These are phyloP conservation scores for Euryodendron excelsum DNA, from an alignment of 148 eudicot genomes.

Conservation along the genomic window DNA sequence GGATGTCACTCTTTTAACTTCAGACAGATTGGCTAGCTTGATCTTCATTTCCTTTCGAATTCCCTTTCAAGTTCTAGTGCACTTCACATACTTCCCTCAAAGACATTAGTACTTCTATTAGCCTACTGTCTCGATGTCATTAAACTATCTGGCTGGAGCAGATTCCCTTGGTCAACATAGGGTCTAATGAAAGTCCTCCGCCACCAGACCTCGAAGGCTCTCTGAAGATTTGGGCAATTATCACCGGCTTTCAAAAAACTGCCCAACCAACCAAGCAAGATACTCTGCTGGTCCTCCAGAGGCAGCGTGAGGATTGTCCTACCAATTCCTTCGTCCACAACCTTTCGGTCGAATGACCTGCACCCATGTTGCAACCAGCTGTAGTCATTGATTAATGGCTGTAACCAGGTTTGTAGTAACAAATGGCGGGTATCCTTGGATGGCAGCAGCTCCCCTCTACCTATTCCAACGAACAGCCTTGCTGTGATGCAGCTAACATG, in stretches of 20 bases:
- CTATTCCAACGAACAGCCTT: conserved; percentile 85
- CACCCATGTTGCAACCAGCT: conserved; percentile 85
- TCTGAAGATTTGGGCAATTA: conserved; percentile 84
- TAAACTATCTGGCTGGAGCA: conserved; percentile 33
- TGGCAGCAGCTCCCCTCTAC: conserved; percentile 81
- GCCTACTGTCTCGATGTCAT: conserved; percentile 23
- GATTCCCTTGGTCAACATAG: conserved; percentile 47
- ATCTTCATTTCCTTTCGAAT: too few species aligned
- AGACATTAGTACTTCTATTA: conserved; percentile 12
- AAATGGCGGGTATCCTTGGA: conserved; percentile 67
- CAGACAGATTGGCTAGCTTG: background rate
- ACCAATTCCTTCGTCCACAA: conserved; percentile 93
- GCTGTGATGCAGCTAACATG: conserved; percentile 72
- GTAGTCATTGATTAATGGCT: conserved; percentile 84
- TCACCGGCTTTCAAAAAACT: conserved; percentile 73
- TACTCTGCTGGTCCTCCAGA: conserved; percentile 84
- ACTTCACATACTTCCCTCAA: conserved; percentile 21
- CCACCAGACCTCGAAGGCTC: conserved; percentile 99
- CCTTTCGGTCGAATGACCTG: conserved; percentile 76
- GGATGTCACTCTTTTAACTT: conserved; percentile 5
- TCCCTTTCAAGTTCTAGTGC: background rate
- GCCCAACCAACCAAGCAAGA: conserved; percentile 77
- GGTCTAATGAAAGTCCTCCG: conserved; percentile 83
- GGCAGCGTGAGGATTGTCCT: conserved; percentile 89
- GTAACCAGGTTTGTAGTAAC: conserved; percentile 70